Base-by-base conservation (phyloP, 768 basidiomycete species). In the Suillus occidentalis region DNA sequence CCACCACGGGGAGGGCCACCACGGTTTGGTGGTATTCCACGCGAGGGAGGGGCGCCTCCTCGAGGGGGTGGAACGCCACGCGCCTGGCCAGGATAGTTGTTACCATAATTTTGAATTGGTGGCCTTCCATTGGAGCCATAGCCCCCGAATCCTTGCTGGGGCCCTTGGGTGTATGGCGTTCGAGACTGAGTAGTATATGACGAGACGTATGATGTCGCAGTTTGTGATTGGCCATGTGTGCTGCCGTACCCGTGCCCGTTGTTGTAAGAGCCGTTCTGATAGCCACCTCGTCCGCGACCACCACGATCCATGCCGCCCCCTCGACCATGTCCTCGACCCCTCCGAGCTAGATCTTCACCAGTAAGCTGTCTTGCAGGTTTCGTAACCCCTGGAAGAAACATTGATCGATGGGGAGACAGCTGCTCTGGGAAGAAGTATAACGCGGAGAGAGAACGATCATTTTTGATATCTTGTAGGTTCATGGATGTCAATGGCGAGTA, bases 391-490 rank as follows among this genome's bases (percentile, higher is more conserved):
- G 89, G 89, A 2, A 99, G 81, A 34, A 99, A 78, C 50, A 90
- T 80, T 18, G 95, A 97, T 56, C 86, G 88, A 74, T 99, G 97
- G 2, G 95, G 93, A 3, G 84, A 84, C 14, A 89, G 75, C 72
- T 98, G 97, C 72, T 87, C 85, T 0, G 97, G 96, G 85, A 95
- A 97, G 76, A 86, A 89, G 76, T 95, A 99, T 39, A 89, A 77
- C 3, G 89, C 94, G 0, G 95, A 96, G 14, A 99, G 80, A 12
- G 96, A 92, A 28, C 87, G 85, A 77, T 99, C 95, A 73, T 91
- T 90, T 70, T 85, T 84, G 69, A 99, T 89, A 77, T 99, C 95
- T 3, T 86, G 85, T 59, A 92, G 79, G 60, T 83, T 83, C 47
- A 87, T 75, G 25, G 79, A 76, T 6, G 82, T 69, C 42, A 99